These are phyloP conservation scores for Pichia ethanolica DNA, from an alignment of 805 yeast genomes.

Conservation along the genomic window DNA sequence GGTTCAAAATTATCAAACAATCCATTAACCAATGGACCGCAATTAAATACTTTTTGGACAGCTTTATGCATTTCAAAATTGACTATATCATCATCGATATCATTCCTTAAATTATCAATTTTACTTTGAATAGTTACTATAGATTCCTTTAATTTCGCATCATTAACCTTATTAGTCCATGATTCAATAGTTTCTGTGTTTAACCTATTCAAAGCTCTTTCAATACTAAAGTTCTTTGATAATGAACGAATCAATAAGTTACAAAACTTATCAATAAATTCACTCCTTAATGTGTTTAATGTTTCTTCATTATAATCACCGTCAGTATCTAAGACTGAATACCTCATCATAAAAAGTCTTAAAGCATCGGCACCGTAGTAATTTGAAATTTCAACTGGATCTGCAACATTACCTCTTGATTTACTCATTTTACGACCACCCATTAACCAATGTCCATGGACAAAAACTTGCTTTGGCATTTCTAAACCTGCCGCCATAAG, in stretches of 20 bases:
- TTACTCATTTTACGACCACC: constrained; percentile 92
- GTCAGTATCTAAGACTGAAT: constrained; percentile 69
- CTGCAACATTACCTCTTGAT: constrained; percentile 87
- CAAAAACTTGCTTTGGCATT: constrained; percentile 67
- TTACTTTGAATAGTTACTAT: constrained; percentile 23
- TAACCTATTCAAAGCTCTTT: constrained; percentile 32
- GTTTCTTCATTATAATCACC: constrained; percentile 65
- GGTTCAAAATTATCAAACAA: constrained; percentile 68
- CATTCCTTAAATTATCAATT: constrained; percentile 29
- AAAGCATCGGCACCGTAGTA: constrained; percentile 66
- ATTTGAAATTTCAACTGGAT: constrained; percentile 62
- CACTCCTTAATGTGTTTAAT: constrained; percentile 46
- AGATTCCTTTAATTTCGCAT: constrained; percentile 10
- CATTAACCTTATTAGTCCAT: constrained; percentile 14
- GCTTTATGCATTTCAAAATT: constrained; percentile 50
- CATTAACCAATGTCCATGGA: constrained; percentile 92
- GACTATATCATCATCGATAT: constrained; percentile 37
- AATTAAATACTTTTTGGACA: constrained; percentile 49
- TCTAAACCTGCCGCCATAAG: constrained; percentile 72
- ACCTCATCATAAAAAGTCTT: constrained; percentile 68
- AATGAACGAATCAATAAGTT: constrained; percentile 71
- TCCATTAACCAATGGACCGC: constrained; percentile 52
- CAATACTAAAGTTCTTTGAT: constrained; percentile 57
- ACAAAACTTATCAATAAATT: constrained; percentile 74
- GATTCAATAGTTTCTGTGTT: constrained; percentile 20